A percentile compares a stretch with the other conserved stretches of the same genome.
phyloP scores from a whole-genome alignment of 768 basidiomycete species.

The Leccinellum albellum region DNA sequence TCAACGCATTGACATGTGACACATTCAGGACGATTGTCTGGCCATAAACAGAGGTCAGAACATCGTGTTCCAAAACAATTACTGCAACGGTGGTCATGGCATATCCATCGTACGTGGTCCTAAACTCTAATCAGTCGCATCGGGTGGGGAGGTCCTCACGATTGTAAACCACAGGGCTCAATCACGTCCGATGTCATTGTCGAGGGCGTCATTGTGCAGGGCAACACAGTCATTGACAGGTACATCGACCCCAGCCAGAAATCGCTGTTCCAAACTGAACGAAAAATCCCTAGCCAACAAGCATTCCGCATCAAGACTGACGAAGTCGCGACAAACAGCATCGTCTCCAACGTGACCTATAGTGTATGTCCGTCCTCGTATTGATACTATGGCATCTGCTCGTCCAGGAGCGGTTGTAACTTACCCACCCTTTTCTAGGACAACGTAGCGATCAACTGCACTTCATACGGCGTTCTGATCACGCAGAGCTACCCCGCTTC shows the following conservation, averaged over 20 bases:
- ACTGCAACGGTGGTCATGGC: constrained; percentile 59
- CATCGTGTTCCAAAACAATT: constrained; percentile 49
- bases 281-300: constrained; percentile 37
- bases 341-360: constrained; percentile 49
- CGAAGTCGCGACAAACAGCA: constrained; percentile 40
- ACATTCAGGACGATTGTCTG: constrained; percentile 54
- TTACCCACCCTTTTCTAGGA: constrained; percentile 30
- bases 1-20: background rate
- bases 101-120: constrained; percentile 44
- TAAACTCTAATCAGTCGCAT: background rate
- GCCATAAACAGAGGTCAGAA: constrained; percentile 45
- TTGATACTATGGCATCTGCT: background rate
- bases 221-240: constrained; percentile 48
- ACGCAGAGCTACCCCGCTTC: constrained; percentile 59
- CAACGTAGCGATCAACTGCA: constrained; percentile 49
- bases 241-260: background rate
- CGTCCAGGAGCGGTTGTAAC: no score
- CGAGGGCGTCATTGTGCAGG: constrained; percentile 44
- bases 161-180: constrained; percentile 41
- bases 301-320: constrained; percentile 60
- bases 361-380: constrained; percentile 27
- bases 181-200: constrained; percentile 46
- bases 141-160: background rate
- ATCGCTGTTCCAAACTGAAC: background rate
- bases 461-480: constrained; percentile 53